Conservation (phyloP, 1,284 basidiomycete genomes). For the Cutaneotrichosporon mucoides region DNA sequence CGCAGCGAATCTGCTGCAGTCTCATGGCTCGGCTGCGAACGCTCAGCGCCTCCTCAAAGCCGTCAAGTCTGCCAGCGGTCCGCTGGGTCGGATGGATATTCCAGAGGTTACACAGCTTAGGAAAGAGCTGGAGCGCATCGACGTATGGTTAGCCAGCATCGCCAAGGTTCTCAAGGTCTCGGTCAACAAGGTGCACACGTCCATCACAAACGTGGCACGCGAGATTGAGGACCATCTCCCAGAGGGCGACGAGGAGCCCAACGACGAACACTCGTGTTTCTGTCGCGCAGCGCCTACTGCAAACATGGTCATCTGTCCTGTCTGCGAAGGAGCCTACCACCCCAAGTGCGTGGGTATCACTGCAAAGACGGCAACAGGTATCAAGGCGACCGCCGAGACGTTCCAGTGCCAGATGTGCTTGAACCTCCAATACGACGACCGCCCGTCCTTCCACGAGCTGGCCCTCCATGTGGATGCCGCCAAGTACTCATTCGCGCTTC, state of each 20-base stretch:
- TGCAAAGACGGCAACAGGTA: slow-evolving; percentile 18
- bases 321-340: slow-evolving; percentile 37
- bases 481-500: slow-evolving; percentile 31
- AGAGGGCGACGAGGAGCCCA: slow-evolving; percentile 31
- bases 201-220: slow-evolving; percentile 26
- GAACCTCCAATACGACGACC: slow-evolving; percentile 26
- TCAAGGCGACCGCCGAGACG: slow-evolving; percentile 11
- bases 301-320: slow-evolving; percentile 33
- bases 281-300: slow-evolving; percentile 24
- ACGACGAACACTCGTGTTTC: slow-evolving; percentile 29
- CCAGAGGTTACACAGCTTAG: slow-evolving; percentile 39
- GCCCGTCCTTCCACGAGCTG: slow-evolving; percentile 30
- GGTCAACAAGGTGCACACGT: slow-evolving; percentile 18
- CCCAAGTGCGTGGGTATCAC: slow-evolving; percentile 34
- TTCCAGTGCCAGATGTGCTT: slow-evolving; percentile 43
- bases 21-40: slow-evolving; percentile 22
- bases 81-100: slow-evolving; percentile 26
- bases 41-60: slow-evolving; percentile 34
- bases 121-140: slow-evolving; percentile 31
- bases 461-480: slow-evolving; percentile 18
- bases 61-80: slow-evolving; percentile 25
- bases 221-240: slow-evolving; percentile 29
- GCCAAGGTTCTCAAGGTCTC: slow-evolving; percentile 18
- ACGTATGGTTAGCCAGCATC: slow-evolving; percentile 25
- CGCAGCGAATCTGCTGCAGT: slow-evolving; percentile 22